Conservation (phyloP, 2,329 filamentous ascomycete genomes). For the Fusarium acutatum region DNA sequence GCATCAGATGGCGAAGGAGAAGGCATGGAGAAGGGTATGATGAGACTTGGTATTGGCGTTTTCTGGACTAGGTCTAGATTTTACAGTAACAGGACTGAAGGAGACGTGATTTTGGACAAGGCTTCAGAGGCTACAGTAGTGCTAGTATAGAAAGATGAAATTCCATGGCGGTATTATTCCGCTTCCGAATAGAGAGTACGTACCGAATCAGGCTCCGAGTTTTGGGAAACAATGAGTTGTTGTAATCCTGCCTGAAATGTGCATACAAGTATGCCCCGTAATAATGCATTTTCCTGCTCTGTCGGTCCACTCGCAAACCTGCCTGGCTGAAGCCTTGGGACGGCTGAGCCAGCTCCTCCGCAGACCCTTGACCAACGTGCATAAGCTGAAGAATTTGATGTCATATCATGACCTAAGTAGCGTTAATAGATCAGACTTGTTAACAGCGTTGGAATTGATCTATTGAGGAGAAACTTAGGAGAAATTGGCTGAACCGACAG, state of each 20-base stretch:
- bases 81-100: neutral
- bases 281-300: neutral
- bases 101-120: neutral
- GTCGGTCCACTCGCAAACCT: neutral
- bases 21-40: rapidly evolving
- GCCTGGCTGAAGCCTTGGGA: neutral
- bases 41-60: neutral
- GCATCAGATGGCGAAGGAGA: neutral
- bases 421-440: rapidly evolving
- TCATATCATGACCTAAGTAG: neutral
- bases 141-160: neutral
- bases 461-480: neutral
- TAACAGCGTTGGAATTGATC: rapidly evolving
- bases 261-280: neutral
- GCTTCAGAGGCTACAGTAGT: neutral
- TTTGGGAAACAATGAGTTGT: too few species aligned
- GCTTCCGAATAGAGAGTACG: neutral
- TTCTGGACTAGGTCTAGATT: neutral
- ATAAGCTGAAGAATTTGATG: neutral
- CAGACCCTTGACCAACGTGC: neutral
- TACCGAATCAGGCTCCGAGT: neutral
- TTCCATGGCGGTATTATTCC: neutral
- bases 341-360: neutral
- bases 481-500: rapidly evolving
- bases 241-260: neutral